Base-by-base conservation (phyloP, 2,329 filamentous ascomycete genomes). In the Penicillium vulpinum region DNA sequence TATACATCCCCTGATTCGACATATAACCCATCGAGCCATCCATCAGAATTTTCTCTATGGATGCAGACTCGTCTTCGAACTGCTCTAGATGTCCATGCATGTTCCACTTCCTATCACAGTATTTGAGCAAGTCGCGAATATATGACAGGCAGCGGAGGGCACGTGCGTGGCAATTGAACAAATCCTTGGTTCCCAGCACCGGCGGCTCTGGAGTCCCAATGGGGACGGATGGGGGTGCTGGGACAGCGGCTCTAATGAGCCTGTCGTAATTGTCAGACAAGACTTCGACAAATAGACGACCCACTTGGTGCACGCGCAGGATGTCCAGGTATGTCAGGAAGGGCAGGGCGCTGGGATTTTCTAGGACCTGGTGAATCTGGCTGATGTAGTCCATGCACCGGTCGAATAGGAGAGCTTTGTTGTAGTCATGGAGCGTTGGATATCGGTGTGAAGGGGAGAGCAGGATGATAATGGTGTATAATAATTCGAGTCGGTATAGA, bases 391-490 rank as follows among this genome's bases (percentile, higher is more conserved):
- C 84, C 63, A 93, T 86, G 61, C 88, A 88, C 67, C 94, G 88
- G 70, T 96, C 91, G 71, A 96, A 96, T 39, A 96, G 90, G 24
- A 96, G 80, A 29, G 87, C 81, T 59, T 91, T 89, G 36, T 88
- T 89, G 70, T 93, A 91, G 44, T 91, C 84, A 4, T 86, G 88
- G 48, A 92, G 86, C 2, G 62, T 62, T 0, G 90, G 89, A 4
- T 89, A 86, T 44, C 88, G 83, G 1, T 87, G 85, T 35, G 89
- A 92, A 0, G 92, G 91, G 0, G 91, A 91, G 8, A 97, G 83
- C 56, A 93, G 90, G 72, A 97, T 91, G 24, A 96, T 88, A 66
- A 91, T 94, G 69, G 91, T 95, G 77, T 96, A 97, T 45, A 93
- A 84, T 40, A 95, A 77, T 70, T 99, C 94, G 16, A 96, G 84